phyloP scores from a whole-genome alignment of 2,329 filamentous ascomycete genomes.

The Colletotrichum neosansevieriae region DNA sequence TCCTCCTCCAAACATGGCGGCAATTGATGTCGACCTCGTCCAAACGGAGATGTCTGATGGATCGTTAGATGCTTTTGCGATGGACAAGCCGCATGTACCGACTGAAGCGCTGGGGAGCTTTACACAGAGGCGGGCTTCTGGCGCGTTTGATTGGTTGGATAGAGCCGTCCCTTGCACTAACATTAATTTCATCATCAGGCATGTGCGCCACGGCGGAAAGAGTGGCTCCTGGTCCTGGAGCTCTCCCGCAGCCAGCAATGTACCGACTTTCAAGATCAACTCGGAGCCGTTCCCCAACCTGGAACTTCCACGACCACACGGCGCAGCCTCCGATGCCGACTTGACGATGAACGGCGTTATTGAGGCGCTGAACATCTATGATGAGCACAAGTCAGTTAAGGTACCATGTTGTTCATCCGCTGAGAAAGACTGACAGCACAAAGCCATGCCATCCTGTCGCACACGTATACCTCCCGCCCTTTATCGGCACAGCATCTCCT shows the following conservation, averaged over 20 bases:
- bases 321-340: constrained; percentile 42
- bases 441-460: constrained; percentile 87
- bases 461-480: constrained; percentile 87
- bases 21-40: not conserved
- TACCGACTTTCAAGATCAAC: constrained; percentile 22
- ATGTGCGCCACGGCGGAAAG: constrained; percentile 24
- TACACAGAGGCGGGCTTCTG: constrained; percentile 2
- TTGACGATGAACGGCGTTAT: constrained; percentile 84
- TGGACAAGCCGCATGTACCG: not conserved
- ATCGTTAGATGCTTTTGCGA: constrained; percentile 17
- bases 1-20: constrained; percentile 54
- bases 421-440: constrained; percentile 42
- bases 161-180: constrained; percentile 17
- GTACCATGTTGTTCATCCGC: constrained; percentile 20
- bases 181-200: constrained; percentile 49
- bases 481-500: constrained; percentile 82
- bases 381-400: constrained; percentile 85
- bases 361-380: constrained; percentile 96
- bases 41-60: not conserved
- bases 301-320: constrained; percentile 44
- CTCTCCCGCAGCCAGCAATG: constrained; percentile 28
- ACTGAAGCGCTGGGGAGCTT: constrained; percentile 14
- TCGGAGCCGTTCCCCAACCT: constrained; percentile 40
- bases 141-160: constrained; percentile 28
- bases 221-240: constrained; percentile 32